phyloP scores from a whole-genome alignment of 441 rosid species.

The Gossypium gossypioides region DNA sequence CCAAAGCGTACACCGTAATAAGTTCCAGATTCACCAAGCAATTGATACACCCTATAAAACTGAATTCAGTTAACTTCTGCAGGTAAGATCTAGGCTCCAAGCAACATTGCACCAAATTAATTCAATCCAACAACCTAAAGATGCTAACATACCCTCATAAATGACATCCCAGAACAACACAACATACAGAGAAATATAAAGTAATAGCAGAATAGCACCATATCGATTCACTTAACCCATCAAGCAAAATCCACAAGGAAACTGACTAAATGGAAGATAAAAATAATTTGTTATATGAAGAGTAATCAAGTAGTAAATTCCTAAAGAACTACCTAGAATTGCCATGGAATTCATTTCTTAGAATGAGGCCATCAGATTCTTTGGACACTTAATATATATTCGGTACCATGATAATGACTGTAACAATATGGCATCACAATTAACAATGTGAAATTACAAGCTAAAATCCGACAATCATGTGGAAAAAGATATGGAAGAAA shows the following conservation, averaged over 20 bases:
- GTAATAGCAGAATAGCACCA: background rate
- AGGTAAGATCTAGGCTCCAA: slow-evolving; percentile 5
- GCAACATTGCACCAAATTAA: background rate
- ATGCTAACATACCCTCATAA: background rate
- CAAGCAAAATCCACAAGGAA: background rate
- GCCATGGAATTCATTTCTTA: background rate
- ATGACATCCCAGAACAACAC: background rate
- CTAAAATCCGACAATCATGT: background rate
- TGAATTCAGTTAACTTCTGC: background rate
- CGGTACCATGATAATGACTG: background rate
- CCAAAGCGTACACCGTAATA: slow-evolving; percentile 85
- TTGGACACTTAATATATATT: background rate
- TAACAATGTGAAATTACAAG: background rate
- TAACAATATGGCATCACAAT: background rate
- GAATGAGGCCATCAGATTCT: background rate
- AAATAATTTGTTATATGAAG: background rate
- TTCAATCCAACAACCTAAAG: background rate
- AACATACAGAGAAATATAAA: background rate
- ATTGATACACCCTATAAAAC: slow-evolving; percentile 59
- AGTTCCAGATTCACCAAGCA: slow-evolving; percentile 83
- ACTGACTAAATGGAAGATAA: background rate
- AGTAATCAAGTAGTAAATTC: background rate
- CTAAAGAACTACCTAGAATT: background rate
- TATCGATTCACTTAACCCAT: background rate
- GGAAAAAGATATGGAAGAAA: background rate